Evolutionary conservation across 352 stramenopile genomes (phyloP).

Genomic region (Globisporangium camurandrum): DNA sequence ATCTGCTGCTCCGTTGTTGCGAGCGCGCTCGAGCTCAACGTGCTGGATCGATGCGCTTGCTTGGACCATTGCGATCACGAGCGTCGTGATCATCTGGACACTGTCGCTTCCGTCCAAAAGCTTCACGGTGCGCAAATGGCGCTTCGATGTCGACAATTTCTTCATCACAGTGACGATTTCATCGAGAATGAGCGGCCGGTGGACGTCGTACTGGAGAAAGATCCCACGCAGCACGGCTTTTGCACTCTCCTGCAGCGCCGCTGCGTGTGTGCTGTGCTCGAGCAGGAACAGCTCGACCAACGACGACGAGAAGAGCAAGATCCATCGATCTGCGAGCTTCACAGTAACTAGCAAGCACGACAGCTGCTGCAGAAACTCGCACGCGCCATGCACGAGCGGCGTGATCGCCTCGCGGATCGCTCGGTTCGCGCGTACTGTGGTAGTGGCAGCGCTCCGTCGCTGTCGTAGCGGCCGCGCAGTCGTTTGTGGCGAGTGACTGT

Average conservation of each 20-base stretch:
- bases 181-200: constrained; percentile 54
- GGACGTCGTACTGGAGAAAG: constrained; percentile 53
- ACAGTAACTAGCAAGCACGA: constrained; percentile 45
- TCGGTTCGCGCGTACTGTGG: constrained; percentile 49
- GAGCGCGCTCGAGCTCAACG: constrained; percentile 6
- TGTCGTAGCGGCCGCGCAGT: neutral
- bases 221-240: constrained; percentile 52
- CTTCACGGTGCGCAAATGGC: constrained; percentile 62
- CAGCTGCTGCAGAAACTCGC: constrained; percentile 69
- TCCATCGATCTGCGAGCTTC: constrained; percentile 73
- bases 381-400: constrained; percentile 50
- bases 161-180: constrained; percentile 71
- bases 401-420: constrained; percentile 41
- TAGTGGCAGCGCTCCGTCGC: constrained; percentile 13
- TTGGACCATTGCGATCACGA: constrained; percentile 62
- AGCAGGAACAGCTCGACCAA: constrained; percentile 68
- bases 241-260: constrained; percentile 53
- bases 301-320: constrained; percentile 58
- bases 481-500: neutral
- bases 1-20: neutral
- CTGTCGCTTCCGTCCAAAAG: constrained; percentile 33
- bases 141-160: constrained; percentile 69
- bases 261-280: constrained; percentile 51
- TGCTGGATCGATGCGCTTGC: constrained; percentile 21
- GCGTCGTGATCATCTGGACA: constrained; percentile 64